Percentiles rank a stretch among this genome's conserved stretches.
phyloP scores from a whole-genome alignment of 2,329 filamentous ascomycete genomes.

The Diaporthe sp. region DNA sequence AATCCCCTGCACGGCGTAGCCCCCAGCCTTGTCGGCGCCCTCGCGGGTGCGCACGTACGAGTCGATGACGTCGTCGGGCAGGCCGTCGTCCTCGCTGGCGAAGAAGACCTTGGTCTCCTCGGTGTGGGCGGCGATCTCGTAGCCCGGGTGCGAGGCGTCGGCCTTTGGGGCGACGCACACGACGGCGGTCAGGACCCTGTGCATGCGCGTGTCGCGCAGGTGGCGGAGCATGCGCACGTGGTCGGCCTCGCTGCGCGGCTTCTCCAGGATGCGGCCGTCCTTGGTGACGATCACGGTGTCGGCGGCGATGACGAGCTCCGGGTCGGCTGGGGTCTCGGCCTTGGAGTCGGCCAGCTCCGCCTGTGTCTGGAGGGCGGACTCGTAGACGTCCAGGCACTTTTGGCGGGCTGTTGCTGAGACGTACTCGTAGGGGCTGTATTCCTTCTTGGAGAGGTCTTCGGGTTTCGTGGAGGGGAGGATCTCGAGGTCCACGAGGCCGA shows the following conservation, averaged over 20 bases:
- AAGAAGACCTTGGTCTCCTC: constrained; percentile 96
- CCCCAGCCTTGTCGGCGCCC: constrained; percentile 95
- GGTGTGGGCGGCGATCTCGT: constrained; percentile 81
- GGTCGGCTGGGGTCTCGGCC: constrained; percentile 65
- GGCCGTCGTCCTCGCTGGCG: constrained; percentile 68
- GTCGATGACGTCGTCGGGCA: constrained; percentile 83
- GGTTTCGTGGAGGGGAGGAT: constrained; percentile 84
- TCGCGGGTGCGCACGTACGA: constrained; percentile 85
- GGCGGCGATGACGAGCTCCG: constrained; percentile 86
- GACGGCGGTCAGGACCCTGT: constrained; percentile 89
- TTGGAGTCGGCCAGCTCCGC: constrained; percentile 44
- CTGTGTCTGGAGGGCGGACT: constrained; percentile 54
- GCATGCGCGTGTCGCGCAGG: constrained; percentile 79
- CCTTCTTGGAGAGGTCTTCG: constrained; percentile 84
- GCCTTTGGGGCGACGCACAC: constrained; percentile 85
- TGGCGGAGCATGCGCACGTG: constrained; percentile 87
- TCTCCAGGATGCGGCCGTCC: constrained; percentile 85
- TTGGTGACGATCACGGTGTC: constrained; percentile 89
- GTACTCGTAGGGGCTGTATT: constrained; percentile 86
- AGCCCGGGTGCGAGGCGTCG: constrained; percentile 85
- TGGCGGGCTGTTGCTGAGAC: constrained; percentile 86
- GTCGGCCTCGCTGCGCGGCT: constrained; percentile 83
- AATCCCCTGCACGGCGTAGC: constrained; percentile 92
- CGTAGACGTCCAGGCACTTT: constrained; percentile 82
- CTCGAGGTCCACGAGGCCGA: constrained; percentile 85